Base-by-base conservation (phyloP, 768 basidiomycete genomes). In the Tylopilus sp. region DNA sequence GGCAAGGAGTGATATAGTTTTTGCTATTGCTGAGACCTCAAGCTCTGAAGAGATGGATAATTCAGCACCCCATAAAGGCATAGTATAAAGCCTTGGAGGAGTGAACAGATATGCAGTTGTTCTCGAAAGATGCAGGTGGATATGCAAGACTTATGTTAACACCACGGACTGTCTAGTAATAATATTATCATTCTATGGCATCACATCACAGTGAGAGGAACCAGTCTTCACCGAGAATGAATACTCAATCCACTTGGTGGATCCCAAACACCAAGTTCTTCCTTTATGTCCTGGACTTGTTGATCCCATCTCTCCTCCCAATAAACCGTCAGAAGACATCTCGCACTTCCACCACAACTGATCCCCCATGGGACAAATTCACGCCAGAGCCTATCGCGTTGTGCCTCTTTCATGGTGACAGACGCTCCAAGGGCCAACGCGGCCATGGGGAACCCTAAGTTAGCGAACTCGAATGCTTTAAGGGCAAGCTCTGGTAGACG, bases 301-400 rank as follows among this genome's bases (percentile, higher is more conserved):
- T 91, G 85, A 47, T 82, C 82, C 96, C 95, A 98, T 48, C 94
- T 75, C 70, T 92, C 79, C 71, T 98, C 97, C 96, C 97, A 98
- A 63, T 95, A 95, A 2, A 98, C 86, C 1, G 87, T 87, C 48
- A 98, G 88, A 54, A 98, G 69, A 64, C 86, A 88, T 61, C 76
- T 77, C 2, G 88, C 82, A 55, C 76, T 81, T 25, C 84, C 79
- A 1, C 95, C 97, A 53, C 87, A 92, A 58, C 82, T 82, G 55
- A 97, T 69, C 13, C 94, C 95, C 96, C 96, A 98, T 1, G 92
- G 89, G 10, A 94, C 82, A 68, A 89, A 97, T 66, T 97, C 92
- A 12, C 76, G 73, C 68, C 88, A 84, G 37, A 94, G 76, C 26
- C 79, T 69, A 21, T 72, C 66, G 21, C 85, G 74, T 46, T 87